Conservation (phyloP, 2,329 filamentous ascomycete genomes). For the Elsinoe arachidis region DNA sequence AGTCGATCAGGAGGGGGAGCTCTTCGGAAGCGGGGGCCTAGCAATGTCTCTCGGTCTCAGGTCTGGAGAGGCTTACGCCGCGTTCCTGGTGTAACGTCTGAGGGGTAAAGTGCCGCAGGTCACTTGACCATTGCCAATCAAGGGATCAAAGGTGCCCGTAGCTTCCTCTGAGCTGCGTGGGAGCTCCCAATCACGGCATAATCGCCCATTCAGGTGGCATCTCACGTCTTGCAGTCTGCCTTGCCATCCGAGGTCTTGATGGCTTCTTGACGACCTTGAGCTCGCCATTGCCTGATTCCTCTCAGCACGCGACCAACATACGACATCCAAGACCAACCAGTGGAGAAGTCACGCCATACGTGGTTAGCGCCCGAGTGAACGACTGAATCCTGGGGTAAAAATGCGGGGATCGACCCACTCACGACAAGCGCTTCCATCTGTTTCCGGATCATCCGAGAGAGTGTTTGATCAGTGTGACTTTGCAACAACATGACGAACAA, state of each 20-base stretch:
- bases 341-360: background rate
- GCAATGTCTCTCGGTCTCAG: background rate
- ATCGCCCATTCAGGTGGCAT: background rate
- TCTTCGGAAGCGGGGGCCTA: conserved; percentile 10
- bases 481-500: background rate
- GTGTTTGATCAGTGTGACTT: background rate
- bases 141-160: conserved; percentile 13
- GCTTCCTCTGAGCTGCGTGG: background rate
- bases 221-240: background rate
- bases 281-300: background rate
- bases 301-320: conserved; percentile 6
- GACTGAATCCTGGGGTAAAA: background rate
- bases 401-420: background rate
- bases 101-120: conserved; percentile 13
- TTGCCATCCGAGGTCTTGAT: background rate
- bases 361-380: background rate
- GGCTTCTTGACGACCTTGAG: background rate
- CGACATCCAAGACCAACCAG: background rate
- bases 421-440: background rate
- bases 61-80: background rate
- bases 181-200: background rate
- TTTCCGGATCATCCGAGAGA: background rate
- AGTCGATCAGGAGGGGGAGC: background rate
- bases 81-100: conserved; percentile 12
- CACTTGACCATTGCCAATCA: conserved; percentile 1